Conservation (phyloP, 2,329 filamentous ascomycete genomes). For the Didymella lethalis region DNA sequence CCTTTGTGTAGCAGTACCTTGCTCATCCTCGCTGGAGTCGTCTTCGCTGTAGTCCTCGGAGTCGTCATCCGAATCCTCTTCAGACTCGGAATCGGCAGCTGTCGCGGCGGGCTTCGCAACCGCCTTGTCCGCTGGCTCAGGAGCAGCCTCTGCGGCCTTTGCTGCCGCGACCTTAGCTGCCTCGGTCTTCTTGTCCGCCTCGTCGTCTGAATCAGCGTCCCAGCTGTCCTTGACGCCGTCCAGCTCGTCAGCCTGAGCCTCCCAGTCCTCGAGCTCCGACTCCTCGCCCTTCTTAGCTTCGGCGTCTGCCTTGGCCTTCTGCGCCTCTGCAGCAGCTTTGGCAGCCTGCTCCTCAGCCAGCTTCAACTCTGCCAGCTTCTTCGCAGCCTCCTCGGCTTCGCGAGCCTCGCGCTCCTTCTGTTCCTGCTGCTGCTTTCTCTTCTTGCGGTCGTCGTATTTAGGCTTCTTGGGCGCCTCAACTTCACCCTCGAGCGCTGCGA, state of each 20-base stretch:
- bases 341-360: slow-evolving; percentile 72
- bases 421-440: slow-evolving; percentile 73
- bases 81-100: slow-evolving; percentile 48
- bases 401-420: slow-evolving; percentile 54
- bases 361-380: slow-evolving; percentile 63
- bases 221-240: slow-evolving; percentile 91
- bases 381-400: slow-evolving; percentile 63
- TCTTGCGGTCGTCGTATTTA: slow-evolving; percentile 76
- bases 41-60: slow-evolving; percentile 69
- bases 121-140: slow-evolving; percentile 15
- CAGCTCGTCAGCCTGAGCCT: slow-evolving; percentile 76
- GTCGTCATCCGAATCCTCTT: slow-evolving; percentile 59
- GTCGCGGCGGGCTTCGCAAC: slow-evolving; percentile 20
- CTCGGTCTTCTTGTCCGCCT: slow-evolving; percentile 58
- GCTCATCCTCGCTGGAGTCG: slow-evolving; percentile 74
- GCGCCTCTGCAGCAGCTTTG: slow-evolving; percentile 78
- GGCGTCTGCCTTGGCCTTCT: slow-evolving; percentile 62
- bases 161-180: slow-evolving; percentile 44
- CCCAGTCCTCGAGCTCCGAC: slow-evolving; percentile 79
- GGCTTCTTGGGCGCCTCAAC: slow-evolving; percentile 80
- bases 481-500: slow-evolving; percentile 66
- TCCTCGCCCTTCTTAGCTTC: slow-evolving; percentile 70
- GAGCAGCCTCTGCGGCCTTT: slow-evolving; percentile 34
- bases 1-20: slow-evolving; percentile 73
- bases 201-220: slow-evolving; percentile 85